phyloP scores from a whole-genome alignment of 2,329 filamentous ascomycete species.

The Sarocladiaceae sp. region DNA sequence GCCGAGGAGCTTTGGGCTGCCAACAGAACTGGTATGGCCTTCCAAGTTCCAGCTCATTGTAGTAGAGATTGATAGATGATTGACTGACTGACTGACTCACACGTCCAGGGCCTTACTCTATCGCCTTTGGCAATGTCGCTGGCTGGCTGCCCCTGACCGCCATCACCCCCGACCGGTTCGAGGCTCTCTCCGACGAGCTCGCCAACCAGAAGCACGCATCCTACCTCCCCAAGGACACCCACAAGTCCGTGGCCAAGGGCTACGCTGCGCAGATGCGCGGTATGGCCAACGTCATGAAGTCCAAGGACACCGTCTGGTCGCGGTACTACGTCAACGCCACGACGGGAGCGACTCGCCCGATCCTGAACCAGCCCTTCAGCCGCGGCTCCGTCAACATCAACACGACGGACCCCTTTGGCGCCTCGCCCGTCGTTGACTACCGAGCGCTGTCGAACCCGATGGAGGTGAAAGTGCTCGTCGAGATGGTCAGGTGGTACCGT shows the following conservation, averaged over 20 bases:
- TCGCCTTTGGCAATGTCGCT: not conserved
- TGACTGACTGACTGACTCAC: not conserved
- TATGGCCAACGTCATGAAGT: slow-evolving; percentile 13
- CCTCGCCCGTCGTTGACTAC: slow-evolving; percentile 17
- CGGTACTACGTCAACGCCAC: slow-evolving; percentile 13
- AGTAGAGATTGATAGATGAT: not conserved
- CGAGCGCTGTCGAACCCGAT: slow-evolving; percentile 16
- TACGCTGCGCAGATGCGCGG: slow-evolving; percentile 16
- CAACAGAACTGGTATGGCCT: not conserved
- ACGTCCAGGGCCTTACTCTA: slow-evolving; percentile 1
- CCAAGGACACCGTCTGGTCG: slow-evolving; percentile 3
- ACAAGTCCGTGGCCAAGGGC: slow-evolving; percentile 1
- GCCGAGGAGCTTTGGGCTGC: not conserved
- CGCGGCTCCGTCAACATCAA: slow-evolving; percentile 18
- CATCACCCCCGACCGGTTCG: slow-evolving; percentile 6
- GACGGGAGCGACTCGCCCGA: slow-evolving; percentile 13
- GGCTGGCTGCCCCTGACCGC: slow-evolving; percentile 2
- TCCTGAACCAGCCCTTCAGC: slow-evolving; percentile 18
- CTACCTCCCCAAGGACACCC: slow-evolving; percentile 13
- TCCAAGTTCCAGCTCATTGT: too few species aligned
- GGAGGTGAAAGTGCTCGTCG: slow-evolving; percentile 13
- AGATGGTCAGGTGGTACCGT: slow-evolving; percentile 14
- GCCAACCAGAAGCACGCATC: slow-evolving; percentile 13
- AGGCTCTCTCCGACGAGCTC: slow-evolving; percentile 10
- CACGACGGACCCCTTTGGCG: slow-evolving; percentile 15